These are phyloP conservation scores for Arxiozyma slooffiae DNA, from an alignment of 1,139 yeast species.

Conservation along the genomic window DNA sequence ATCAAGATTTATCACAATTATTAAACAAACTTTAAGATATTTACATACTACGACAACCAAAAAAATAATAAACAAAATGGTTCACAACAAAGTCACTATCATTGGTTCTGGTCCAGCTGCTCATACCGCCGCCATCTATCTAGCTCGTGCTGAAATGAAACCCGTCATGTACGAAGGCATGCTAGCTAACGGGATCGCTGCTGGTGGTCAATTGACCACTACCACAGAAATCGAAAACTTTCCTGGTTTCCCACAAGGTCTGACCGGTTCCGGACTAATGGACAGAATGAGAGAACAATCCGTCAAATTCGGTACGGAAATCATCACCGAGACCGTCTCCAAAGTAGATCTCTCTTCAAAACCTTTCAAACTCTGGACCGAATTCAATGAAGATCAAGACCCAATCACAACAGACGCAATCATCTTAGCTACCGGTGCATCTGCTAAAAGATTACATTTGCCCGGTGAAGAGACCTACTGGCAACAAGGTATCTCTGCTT, in stretches of 20 bases:
- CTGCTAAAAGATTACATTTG: constrained; percentile 84
- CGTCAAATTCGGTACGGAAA: constrained; percentile 77
- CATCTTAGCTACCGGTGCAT: constrained; percentile 92
- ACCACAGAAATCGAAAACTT: constrained; percentile 96
- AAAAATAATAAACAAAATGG: constrained; percentile 37
- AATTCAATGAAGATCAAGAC: constrained; percentile 78
- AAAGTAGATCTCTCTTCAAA: constrained; percentile 76
- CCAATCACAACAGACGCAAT: constrained; percentile 90
- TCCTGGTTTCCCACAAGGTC: constrained; percentile 97
- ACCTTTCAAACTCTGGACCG: constrained; percentile 96
- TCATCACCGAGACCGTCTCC: constrained; percentile 87
- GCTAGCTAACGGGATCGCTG: constrained; percentile 96
- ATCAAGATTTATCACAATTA: background rate
- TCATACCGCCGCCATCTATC: constrained; percentile 95
- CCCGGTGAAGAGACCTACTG: constrained; percentile 97
- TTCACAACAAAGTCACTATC: constrained; percentile 80
- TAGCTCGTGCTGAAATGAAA: constrained; percentile 91
- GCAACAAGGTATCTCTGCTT: constrained; percentile 98
- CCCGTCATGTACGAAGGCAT: constrained; percentile 92
- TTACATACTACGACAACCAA: background rate
- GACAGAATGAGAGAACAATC: constrained; percentile 89
- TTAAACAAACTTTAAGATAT: background rate
- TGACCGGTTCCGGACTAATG: constrained; percentile 80
- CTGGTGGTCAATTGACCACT: constrained; percentile 97
- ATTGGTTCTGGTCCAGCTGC: constrained; percentile 99